Evolutionary conservation across 2,329 filamentous ascomycete species (phyloP).

Genomic region (Neoscytalidium dimidiatum): DNA sequence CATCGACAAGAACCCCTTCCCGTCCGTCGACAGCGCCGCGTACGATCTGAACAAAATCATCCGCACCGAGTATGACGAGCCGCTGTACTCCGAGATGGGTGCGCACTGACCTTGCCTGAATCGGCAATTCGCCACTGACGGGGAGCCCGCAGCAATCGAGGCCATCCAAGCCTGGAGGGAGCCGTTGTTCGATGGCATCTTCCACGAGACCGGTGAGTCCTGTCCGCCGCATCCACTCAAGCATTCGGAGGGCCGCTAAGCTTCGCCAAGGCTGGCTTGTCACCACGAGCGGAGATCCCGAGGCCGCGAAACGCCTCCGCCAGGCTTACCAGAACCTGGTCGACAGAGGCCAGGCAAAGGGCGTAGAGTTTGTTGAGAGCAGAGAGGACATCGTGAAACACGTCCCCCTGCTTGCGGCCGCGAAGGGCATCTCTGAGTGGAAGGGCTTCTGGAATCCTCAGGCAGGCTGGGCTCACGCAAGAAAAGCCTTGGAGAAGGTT

Average conservation of each 20-base stretch:
- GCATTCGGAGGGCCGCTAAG: background rate
- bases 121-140: background rate
- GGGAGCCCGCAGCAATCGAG: slow-evolving; percentile 18
- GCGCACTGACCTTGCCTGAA: background rate
- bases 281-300: slow-evolving; percentile 22
- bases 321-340: slow-evolving; percentile 22
- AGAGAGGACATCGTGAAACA: slow-evolving; percentile 20
- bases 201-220: slow-evolving; percentile 18
- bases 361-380: slow-evolving; percentile 21
- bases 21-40: slow-evolving; percentile 19
- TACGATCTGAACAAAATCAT: slow-evolving; percentile 26
- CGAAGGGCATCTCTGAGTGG: slow-evolving; percentile 22
- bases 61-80: slow-evolving; percentile 25
- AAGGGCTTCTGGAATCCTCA: slow-evolving; percentile 27
- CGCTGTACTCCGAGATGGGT: slow-evolving; percentile 24
- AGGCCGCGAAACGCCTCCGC: slow-evolving; percentile 19
- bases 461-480: slow-evolving; percentile 27
- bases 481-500: slow-evolving; percentile 19
- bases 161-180: slow-evolving; percentile 24
- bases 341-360: slow-evolving; percentile 12
- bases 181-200: slow-evolving; percentile 20
- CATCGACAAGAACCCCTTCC: slow-evolving; percentile 26
- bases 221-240: background rate
- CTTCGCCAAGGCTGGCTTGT: slow-evolving; percentile 21
- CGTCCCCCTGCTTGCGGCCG: slow-evolving; percentile 20